Conservation (phyloP, 371 early-diverging fungal species). For the Mucor indicus region DNA sequence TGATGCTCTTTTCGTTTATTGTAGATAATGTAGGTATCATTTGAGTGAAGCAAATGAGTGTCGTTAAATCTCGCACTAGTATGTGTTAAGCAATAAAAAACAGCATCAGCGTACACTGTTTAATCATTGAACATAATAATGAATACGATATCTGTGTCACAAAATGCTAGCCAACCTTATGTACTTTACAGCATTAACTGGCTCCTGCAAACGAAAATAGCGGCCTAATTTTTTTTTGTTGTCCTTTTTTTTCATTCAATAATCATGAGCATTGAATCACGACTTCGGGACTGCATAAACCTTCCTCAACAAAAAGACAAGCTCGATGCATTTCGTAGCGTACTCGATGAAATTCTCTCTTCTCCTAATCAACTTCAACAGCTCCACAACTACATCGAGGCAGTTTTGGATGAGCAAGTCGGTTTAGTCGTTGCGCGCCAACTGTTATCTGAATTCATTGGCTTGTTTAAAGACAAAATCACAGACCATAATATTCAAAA, state of each 20-base stretch:
- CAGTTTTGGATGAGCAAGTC: conserved; percentile 69
- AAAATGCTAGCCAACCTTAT: too few relatives aligned
- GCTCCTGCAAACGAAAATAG: too few relatives aligned
- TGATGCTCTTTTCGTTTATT: too few relatives aligned
- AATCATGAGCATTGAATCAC: conserved; percentile 26
- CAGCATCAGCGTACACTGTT: too few relatives aligned
- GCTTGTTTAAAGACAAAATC: conserved; percentile 30
- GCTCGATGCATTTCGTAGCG: conserved; percentile 30
- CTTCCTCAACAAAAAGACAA: conserved; percentile 43
- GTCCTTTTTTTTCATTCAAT: neutral
- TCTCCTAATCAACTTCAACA: conserved; percentile 15
- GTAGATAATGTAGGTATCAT: too few relatives aligned
- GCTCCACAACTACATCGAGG: conserved; percentile 51
- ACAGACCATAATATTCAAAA: conserved; percentile 45
- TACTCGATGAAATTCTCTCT: conserved; percentile 29
- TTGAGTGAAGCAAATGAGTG: too few relatives aligned
- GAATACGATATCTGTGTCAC: too few relatives aligned
- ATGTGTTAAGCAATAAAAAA: too few relatives aligned
- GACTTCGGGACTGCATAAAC: conserved; percentile 28
- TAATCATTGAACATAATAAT: too few relatives aligned
- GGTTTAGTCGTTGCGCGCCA: conserved; percentile 77
- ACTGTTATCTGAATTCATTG: conserved; percentile 63
- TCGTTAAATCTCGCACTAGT: too few relatives aligned
- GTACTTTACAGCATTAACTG: too few relatives aligned
- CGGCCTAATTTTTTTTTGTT: neutral